These are phyloP conservation scores for Mollisia scopiformis DNA, from an alignment of 2,329 filamentous ascomycete genomes.

Conservation along the genomic window DNA sequence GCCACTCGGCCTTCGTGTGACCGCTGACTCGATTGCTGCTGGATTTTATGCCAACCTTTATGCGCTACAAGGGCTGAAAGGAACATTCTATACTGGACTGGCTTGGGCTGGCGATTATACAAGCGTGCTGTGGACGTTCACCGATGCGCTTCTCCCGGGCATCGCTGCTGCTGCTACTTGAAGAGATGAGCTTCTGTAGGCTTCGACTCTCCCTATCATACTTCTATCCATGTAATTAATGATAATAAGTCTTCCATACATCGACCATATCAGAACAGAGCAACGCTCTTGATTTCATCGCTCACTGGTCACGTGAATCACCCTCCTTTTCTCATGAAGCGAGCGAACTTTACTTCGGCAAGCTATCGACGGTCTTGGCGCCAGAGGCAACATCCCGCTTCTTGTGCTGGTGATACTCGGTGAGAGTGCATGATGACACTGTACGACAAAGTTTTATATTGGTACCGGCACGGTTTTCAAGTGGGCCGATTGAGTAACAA, in stretches of 20 bases:
- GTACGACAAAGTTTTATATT: too few species aligned
- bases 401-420: not conserved
- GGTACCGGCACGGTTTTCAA: not conserved
- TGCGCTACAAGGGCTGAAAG: slow-evolving; percentile 43
- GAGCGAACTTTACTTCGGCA: not conserved
- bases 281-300: too few species aligned
- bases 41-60: slow-evolving; percentile 45
- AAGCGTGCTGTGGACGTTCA: slow-evolving; percentile 12
- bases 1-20: slow-evolving; percentile 40
- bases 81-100: slow-evolving; percentile 48
- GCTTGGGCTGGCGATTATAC: slow-evolving; percentile 31
- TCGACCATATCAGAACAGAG: too few species aligned
- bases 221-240: not conserved
- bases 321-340: not conserved
- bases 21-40: slow-evolving; percentile 35
- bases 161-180: not conserved
- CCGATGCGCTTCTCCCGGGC: not conserved
- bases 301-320: not conserved
- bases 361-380: not conserved
- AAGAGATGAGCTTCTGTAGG: not conserved
- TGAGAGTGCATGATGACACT: too few species aligned
- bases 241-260: too few species aligned
- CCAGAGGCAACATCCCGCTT: too few species aligned
- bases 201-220: not conserved
- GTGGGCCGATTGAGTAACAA: not conserved